Conservation (phyloP, 345 rosid species). For the Acer campestre region DNA sequence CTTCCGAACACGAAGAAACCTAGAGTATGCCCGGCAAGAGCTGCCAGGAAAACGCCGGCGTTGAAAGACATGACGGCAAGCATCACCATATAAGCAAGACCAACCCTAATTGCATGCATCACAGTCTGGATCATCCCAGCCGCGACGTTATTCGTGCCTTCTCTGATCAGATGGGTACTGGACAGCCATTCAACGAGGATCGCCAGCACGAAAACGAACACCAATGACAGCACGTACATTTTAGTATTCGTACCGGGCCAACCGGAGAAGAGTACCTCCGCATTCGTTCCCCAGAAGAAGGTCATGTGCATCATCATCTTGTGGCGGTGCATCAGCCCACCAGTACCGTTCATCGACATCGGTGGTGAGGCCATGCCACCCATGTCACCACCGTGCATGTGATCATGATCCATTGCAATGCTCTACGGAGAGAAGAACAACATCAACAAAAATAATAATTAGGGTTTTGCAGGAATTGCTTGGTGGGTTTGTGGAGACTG, state of each 20-base stretch:
- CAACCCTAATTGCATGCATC: constrained; percentile 32
- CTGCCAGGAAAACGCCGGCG: constrained; percentile 41
- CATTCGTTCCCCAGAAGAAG: constrained; percentile 44
- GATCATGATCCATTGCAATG: constrained; percentile 10
- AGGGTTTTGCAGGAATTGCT: not conserved
- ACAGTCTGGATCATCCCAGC: constrained; percentile 34
- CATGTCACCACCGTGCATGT: constrained; percentile 14
- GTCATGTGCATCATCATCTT: constrained; percentile 44
- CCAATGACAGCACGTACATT: constrained; percentile 41
- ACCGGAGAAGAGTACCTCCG: constrained; percentile 41
- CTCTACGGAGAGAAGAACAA: too few species aligned
- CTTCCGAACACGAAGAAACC: constrained; percentile 49
- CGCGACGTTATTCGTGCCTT: not conserved
- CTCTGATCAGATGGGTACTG: constrained; percentile 27
- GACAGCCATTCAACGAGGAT: constrained; percentile 39
- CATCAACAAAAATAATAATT: not conserved
- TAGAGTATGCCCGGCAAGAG: constrained; percentile 42
- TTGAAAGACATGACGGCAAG: constrained; percentile 55
- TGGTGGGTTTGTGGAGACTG: not conserved
- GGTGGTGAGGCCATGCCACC: constrained; percentile 16
- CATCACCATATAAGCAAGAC: constrained; percentile 43
- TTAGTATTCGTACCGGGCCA: constrained; percentile 40
- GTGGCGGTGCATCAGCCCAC: not conserved
- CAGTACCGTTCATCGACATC: not conserved
- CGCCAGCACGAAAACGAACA: constrained; percentile 34